Conservation (phyloP, 2,329 filamentous ascomycete genomes). For the Teratosphaeria gauchensis region DNA sequence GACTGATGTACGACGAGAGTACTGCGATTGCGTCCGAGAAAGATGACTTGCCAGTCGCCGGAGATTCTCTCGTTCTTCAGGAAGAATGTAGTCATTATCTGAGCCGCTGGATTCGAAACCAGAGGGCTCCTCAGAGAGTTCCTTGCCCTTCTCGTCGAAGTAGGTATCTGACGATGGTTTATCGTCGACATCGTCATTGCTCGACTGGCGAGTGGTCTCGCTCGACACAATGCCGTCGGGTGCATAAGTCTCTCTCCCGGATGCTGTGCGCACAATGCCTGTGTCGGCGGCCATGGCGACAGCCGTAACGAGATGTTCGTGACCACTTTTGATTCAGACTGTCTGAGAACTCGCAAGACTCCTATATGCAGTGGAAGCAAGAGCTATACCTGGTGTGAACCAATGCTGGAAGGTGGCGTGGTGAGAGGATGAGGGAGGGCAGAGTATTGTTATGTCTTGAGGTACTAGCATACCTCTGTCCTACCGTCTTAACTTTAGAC, state of each 20-base stretch:
- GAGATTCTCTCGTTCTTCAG: constrained; percentile 7
- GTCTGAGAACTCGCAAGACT: not conserved
- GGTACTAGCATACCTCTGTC: not conserved
- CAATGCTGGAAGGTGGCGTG: not conserved
- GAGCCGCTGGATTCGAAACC: constrained; percentile 4
- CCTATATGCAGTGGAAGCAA: not conserved
- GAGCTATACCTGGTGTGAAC: not conserved
- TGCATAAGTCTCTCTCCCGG: constrained; percentile 10
- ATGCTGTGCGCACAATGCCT: constrained; percentile 10
- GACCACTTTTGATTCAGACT: not conserved
- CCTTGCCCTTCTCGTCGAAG: constrained; percentile 18
- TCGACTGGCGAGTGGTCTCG: not conserved
- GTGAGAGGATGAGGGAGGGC: not conserved
- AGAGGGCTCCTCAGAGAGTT: constrained; percentile 15
- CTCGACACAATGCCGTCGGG: constrained; percentile 6
- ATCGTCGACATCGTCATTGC: not conserved
- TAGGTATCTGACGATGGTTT: constrained; percentile 6
- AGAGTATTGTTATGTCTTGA: not conserved
- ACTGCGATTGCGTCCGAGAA: constrained; percentile 15
- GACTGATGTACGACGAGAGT: constrained; percentile 7
- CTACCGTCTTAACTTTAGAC: not conserved
- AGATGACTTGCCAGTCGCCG: constrained; percentile 9
- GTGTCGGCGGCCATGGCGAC: constrained; percentile 3
- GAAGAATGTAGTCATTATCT: constrained; percentile 10
- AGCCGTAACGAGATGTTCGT: not conserved